These are phyloP conservation scores for Pythium dissotocum DNA, from an alignment of 352 stramenopile species.

Conservation along the genomic window DNA sequence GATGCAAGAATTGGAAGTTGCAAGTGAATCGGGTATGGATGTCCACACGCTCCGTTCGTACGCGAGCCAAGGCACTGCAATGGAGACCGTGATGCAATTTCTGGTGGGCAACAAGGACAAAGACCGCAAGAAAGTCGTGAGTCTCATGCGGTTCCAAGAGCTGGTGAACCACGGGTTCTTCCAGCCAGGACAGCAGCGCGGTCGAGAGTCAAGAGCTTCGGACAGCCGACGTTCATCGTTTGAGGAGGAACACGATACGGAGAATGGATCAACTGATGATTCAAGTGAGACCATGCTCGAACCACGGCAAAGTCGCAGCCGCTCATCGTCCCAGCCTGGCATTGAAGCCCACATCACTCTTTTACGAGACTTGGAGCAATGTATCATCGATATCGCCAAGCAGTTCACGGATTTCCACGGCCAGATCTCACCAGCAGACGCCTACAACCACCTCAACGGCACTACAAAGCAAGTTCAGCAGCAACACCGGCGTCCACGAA, in stretches of 20 bases:
- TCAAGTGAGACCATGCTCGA: neutral
- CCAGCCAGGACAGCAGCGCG: neutral
- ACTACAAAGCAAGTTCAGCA: neutral
- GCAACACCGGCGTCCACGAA: slow-evolving; percentile 6
- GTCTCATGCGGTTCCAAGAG: slow-evolving; percentile 27
- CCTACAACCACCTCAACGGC: slow-evolving; percentile 19
- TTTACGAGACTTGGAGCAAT: slow-evolving; percentile 13
- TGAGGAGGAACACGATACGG: neutral
- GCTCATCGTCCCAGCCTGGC: neutral
- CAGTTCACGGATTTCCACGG: slow-evolving; percentile 13
- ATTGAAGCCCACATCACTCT: slow-evolving; percentile 13
- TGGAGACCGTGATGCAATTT: slow-evolving; percentile 15
- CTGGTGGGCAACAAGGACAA: slow-evolving; percentile 13
- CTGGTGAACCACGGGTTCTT: slow-evolving; percentile 17
- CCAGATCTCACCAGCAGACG: slow-evolving; percentile 12
- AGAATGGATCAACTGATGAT: neutral
- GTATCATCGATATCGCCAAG: slow-evolving; percentile 16
- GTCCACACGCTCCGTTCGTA: slow-evolving; percentile 4
- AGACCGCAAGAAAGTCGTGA: slow-evolving; percentile 11
- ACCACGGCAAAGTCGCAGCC: neutral
- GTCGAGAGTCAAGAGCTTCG: neutral
- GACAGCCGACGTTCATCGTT: neutral
- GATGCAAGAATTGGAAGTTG: neutral
- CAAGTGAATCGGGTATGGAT: slow-evolving; percentile 2
- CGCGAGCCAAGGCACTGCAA: slow-evolving; percentile 11